A percentile compares a stretch with the other conserved stretches of the same genome.
Evolutionary conservation across 1,284 basidiomycete species (phyloP).

Genomic region (Meira miltonrushii): DNA sequence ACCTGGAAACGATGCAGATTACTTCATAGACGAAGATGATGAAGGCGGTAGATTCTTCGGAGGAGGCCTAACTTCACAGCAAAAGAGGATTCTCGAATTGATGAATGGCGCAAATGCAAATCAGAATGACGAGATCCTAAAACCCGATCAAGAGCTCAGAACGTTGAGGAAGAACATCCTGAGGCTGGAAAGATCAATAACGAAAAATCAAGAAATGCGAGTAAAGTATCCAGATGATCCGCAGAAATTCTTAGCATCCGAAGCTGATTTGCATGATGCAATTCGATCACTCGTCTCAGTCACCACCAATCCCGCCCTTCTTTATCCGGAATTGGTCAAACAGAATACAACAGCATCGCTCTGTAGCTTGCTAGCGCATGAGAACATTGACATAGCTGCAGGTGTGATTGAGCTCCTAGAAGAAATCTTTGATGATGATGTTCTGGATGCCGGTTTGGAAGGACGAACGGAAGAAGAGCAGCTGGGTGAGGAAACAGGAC

Average conservation of each 20-base stretch:
- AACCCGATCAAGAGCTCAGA: conserved; percentile 47
- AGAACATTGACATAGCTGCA: conserved; percentile 46
- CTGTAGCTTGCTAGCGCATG: conserved; percentile 66
- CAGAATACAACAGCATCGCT: conserved; percentile 68
- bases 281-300: conserved; percentile 75
- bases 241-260: conserved; percentile 82
- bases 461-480: conserved; percentile 60
- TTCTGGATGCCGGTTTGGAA: conserved; percentile 66
- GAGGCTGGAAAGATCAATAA: conserved; percentile 77
- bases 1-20: conserved; percentile 19
- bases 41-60: conserved; percentile 47
- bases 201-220: conserved; percentile 89
- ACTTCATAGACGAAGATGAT: conserved; percentile 45
- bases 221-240: conserved; percentile 55
- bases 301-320: conserved; percentile 75
- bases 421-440: conserved; percentile 94
- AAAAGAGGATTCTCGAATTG: conserved; percentile 45
- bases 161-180: conserved; percentile 70
- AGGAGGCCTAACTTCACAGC: conserved; percentile 46
- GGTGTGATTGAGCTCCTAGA: conserved; percentile 59
- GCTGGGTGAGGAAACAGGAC: conserved; percentile 56
- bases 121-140: conserved; percentile 12
- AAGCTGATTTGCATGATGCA: conserved; percentile 82
- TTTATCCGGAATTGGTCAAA: conserved; percentile 83
- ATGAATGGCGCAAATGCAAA: conserved; percentile 25